These are phyloP conservation scores for Serendipita vermifera DNA, from an alignment of 768 basidiomycete species.

Conservation along the genomic window DNA sequence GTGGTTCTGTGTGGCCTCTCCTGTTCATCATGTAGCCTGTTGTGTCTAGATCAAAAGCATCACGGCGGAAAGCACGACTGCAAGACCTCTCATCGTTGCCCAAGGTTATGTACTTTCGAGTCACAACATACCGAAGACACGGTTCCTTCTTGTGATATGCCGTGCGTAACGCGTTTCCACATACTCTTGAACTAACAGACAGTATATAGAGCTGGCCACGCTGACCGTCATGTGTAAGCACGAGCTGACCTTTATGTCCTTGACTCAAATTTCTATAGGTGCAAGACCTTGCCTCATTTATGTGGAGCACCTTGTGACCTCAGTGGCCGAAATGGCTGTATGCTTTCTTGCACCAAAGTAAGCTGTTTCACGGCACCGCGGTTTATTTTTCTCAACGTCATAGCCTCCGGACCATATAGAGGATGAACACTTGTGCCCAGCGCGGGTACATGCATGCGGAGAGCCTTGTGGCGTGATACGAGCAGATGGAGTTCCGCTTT, in stretches of 20 bases:
- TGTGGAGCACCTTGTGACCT: conserved; percentile 42
- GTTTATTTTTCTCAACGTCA: background rate
- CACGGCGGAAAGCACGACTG: conserved; percentile 41
- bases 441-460: conserved; percentile 42
- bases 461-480: conserved; percentile 17
- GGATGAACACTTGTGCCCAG: conserved; percentile 41
- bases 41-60: conserved; percentile 35
- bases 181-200: background rate
- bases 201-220: conserved; percentile 39
- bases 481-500: background rate
- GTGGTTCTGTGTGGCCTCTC: conserved; percentile 38
- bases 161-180: conserved; percentile 29
- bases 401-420: conserved; percentile 39
- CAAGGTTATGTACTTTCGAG: conserved; percentile 31
- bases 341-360: conserved; percentile 41
- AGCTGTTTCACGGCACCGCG: background rate
- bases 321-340: conserved; percentile 37
- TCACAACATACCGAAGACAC: conserved; percentile 23
- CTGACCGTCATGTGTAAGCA: conserved; percentile 41
- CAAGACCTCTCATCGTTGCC: conserved; percentile 36
- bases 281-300: conserved; percentile 36
- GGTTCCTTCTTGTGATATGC: conserved; percentile 30
- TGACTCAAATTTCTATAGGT: too few relatives aligned
- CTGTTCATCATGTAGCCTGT: conserved; percentile 37
- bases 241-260: background rate